Evolutionary conservation across 2,329 filamentous ascomycete species (phyloP), one percentile per base, ranked within the genome.

Genomic region (Talaromyces sp.): DNA sequence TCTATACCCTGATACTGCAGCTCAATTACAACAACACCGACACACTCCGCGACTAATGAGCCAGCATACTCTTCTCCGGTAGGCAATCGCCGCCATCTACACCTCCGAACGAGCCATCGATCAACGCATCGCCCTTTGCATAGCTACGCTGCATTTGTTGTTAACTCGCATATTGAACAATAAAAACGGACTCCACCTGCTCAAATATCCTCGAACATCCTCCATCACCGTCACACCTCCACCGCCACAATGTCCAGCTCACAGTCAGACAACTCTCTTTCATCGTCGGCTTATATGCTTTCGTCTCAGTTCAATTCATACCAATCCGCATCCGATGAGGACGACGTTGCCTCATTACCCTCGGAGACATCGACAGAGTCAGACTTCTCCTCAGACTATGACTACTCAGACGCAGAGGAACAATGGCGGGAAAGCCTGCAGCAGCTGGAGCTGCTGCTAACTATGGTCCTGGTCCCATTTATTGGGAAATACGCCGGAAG

Each of bases 341-440:
- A 77, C 56, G 76, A 78, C 19, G 60, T 80, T 55, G 76, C 75
- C 24, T 79, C 77, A 1, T 69, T 80, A 19, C 77, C 77, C 1
- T 75, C 73, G 11, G 73, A 74, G 63, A 71, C 74, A 19, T 73
- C 74, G 7, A 68, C 68, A 4, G 68, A 69, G 5, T 79, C 77
- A 3, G 72, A 75, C 29, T 63, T 74, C 17, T 50, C 61, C 10
- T 74, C 75, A 11, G 78, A 81, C 26, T 80, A 82, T 3, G 80
- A 81, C 59, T 75, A 73, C 54, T 91, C 89, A 43, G 93, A 97
- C 72, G 94, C 94, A 10, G 93, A 99, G 75, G 85, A 85, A 63
- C 93, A 99, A 77, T 99, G 94, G 94, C 89, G 93, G 69, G 90
- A 92, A 69, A 96, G 90, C 69, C 79, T 99, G 64, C 91, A 97